phyloP scores from a whole-genome alignment of 2,329 filamentous ascomycete species.

The Metarhizium rileyi region DNA sequence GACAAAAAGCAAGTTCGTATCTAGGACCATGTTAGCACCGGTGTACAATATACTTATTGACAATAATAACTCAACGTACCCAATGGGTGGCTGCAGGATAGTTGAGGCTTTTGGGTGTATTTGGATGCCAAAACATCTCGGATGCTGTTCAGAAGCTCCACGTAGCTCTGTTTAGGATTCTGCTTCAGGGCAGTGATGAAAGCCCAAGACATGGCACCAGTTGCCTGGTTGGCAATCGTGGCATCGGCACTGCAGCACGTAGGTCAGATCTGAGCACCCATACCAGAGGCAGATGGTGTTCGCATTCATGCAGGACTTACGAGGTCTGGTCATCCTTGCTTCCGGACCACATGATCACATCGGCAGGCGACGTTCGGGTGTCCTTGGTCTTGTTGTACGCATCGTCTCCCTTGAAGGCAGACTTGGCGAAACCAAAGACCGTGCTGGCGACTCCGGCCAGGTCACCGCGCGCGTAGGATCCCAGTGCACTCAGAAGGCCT shows the following conservation, averaged over 20 bases:
- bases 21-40: conserved; percentile 8
- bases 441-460: conserved; percentile 70
- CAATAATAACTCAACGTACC: conserved; percentile 48
- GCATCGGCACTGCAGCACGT: conserved; percentile 64
- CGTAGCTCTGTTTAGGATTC: conserved; percentile 92
- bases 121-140: conserved; percentile 79
- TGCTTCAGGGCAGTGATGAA: conserved; percentile 87
- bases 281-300: background rate
- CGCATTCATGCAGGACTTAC: conserved; percentile 24
- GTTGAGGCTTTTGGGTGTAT: conserved; percentile 90
- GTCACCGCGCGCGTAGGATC: conserved; percentile 75
- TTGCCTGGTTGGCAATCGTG: conserved; percentile 77
- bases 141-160: conserved; percentile 90
- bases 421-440: conserved; percentile 80
- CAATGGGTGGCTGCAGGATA: conserved; percentile 91
- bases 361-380: conserved; percentile 88
- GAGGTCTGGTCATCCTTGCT: conserved; percentile 94
- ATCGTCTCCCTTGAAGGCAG: conserved; percentile 69
- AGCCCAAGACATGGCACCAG: conserved; percentile 96
- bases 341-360: conserved; percentile 97
- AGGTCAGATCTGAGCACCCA: conserved; percentile 6
- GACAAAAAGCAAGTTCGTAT: background rate
- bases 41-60: background rate
- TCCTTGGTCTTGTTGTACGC: conserved; percentile 70
- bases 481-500: conserved; percentile 62